These are phyloP conservation scores for Sphaerobolus stellatus DNA, from an alignment of 1,284 basidiomycete species.

Conservation along the genomic window DNA sequence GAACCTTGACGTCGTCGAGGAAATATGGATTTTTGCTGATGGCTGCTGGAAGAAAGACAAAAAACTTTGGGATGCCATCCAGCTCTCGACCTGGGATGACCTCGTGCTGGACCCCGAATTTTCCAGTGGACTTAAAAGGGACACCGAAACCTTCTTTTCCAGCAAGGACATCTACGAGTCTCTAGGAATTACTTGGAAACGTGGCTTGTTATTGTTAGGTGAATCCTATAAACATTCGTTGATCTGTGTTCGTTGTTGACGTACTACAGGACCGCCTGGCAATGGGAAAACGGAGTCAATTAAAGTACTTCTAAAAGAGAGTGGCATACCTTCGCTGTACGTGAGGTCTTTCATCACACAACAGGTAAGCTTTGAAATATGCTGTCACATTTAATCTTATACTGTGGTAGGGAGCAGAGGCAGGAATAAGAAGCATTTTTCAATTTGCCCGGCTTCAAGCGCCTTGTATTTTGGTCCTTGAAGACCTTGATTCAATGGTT, in stretches of 20 bases:
- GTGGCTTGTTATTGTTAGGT: conserved; percentile 30
- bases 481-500: conserved; percentile 47
- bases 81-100: conserved; percentile 35
- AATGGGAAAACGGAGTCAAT: conserved; percentile 31
- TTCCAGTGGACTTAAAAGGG: conserved; percentile 36
- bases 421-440: conserved; percentile 32
- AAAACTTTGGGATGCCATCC: conserved; percentile 37
- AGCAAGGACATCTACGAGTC: conserved; percentile 40
- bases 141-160: conserved; percentile 43
- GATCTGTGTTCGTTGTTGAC: background rate
- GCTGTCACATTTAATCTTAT: background rate
- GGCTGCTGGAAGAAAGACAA: conserved; percentile 37
- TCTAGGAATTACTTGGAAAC: conserved; percentile 45
- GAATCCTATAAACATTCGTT: background rate
- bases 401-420: conserved; percentile 28
- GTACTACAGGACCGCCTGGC: conserved; percentile 28
- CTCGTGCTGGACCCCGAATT: conserved; percentile 42
- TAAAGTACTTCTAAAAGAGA: conserved; percentile 25
- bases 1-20: conserved; percentile 27
- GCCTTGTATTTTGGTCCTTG: conserved; percentile 45
- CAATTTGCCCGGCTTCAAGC: conserved; percentile 31
- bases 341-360: conserved; percentile 39
- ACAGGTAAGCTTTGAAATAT: conserved; percentile 13
- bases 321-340: conserved; percentile 35
- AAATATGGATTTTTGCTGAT: conserved; percentile 42